phyloP scores from a whole-genome alignment of 2,329 filamentous ascomycete genomes.

The Ascochyta viciae-villosae region DNA sequence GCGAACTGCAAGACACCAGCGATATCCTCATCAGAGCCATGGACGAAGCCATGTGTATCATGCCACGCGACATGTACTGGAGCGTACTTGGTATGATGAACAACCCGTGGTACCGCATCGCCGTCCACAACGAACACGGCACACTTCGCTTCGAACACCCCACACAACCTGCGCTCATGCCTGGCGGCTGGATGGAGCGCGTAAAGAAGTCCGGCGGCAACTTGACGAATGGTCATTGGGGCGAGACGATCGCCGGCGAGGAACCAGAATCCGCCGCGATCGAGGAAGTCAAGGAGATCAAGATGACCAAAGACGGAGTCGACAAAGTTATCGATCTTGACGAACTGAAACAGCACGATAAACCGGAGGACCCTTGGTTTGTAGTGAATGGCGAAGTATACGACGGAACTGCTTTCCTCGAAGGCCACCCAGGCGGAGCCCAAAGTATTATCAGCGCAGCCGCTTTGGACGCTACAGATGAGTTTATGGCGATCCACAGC shows the following conservation, averaged over 20 bases:
- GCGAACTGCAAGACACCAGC: slow-evolving; percentile 67
- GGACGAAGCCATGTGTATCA: slow-evolving; percentile 87
- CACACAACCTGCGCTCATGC: slow-evolving; percentile 77
- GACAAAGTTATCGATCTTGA: slow-evolving; percentile 70
- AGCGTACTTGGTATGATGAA: slow-evolving; percentile 97
- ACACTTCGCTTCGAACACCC: slow-evolving; percentile 79
- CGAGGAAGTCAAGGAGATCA: slow-evolving; percentile 69
- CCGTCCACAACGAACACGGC: slow-evolving; percentile 72
- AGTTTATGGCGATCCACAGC: slow-evolving; percentile 91
- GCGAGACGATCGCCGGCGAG: slow-evolving; percentile 69
- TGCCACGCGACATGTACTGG: slow-evolving; percentile 96
- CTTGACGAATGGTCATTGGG: slow-evolving; percentile 83
- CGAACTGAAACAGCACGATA: slow-evolving; percentile 73
- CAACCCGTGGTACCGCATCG: slow-evolving; percentile 89
- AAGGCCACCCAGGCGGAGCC: slow-evolving; percentile 85
- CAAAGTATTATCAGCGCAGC: slow-evolving; percentile 83
- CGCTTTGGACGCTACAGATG: slow-evolving; percentile 82
- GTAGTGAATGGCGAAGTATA: slow-evolving; percentile 89
- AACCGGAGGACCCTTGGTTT: slow-evolving; percentile 78
- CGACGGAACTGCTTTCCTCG: slow-evolving; percentile 80
- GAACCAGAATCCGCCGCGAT: slow-evolving; percentile 51
- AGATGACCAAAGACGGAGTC: slow-evolving; percentile 76
- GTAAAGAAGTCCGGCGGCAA: slow-evolving; percentile 85
- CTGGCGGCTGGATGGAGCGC: slow-evolving; percentile 92
- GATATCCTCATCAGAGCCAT: slow-evolving; percentile 85